These are phyloP conservation scores for Limonium bicolor DNA, from an alignment of 148 eudicot genomes.

Conservation along the genomic window DNA sequence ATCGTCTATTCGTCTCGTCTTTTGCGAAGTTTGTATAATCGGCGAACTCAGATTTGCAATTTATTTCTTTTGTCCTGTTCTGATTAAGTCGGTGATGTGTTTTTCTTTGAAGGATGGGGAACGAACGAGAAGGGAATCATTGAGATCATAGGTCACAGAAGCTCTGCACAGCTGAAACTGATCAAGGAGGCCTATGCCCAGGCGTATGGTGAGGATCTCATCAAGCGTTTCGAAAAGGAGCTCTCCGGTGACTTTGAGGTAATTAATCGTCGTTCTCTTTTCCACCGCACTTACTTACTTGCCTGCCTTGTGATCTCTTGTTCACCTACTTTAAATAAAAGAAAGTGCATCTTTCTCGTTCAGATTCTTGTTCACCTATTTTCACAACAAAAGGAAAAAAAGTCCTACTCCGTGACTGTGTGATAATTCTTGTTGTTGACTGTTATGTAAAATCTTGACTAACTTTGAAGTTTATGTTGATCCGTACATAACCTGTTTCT, in stretches of 20 bases:
- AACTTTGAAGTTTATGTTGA: neutral
- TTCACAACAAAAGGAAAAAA: neutral
- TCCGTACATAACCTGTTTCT: neutral
- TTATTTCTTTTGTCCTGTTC: neutral
- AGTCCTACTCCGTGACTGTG: no score
- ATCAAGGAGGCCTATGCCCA: constrained; percentile 60
- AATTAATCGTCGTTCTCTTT: neutral
- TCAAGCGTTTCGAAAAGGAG: constrained; percentile 67
- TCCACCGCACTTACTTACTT: no score
- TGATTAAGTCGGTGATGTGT: neutral
- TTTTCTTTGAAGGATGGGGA: constrained; percentile 47
- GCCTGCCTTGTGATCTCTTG: neutral
- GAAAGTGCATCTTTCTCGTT: neutral
- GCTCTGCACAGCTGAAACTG: constrained; percentile 44
- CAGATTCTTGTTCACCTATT: neutral
- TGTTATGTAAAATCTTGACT: neutral
- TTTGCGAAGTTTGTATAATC: neutral
- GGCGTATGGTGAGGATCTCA: constrained; percentile 48
- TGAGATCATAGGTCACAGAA: constrained; percentile 58
- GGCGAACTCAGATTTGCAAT: neutral
- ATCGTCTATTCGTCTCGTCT: neutral
- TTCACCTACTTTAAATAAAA: neutral
- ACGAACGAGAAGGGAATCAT: constrained; percentile 75
- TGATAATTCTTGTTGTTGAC: neutral
- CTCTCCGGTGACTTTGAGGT: constrained; percentile 71